Evolutionary conservation across 225 moss, liverwort and hornwort species (phyloP).

Genomic region (Bryum argenteum): DNA sequence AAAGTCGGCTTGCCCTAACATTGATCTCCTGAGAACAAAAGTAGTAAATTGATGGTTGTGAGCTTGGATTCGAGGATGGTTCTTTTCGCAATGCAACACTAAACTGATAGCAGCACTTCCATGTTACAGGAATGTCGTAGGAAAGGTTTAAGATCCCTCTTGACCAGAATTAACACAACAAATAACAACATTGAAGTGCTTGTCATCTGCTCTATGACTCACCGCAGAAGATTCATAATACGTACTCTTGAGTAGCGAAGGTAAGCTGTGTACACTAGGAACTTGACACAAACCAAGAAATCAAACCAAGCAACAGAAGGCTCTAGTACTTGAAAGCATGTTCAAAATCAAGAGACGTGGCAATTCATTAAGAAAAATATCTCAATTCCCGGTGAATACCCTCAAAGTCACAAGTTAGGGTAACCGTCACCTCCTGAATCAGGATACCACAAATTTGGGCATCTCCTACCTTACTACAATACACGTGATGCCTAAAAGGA

Average conservation of each 20-base stretch:
- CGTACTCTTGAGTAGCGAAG: background rate
- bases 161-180: background rate
- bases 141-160: slow-evolving; percentile 3
- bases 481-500: background rate
- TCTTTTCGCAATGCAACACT: slow-evolving; percentile 10
- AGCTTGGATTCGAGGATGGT: background rate
- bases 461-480: background rate
- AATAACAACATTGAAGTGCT: background rate
- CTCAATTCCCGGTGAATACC: background rate
- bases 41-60: background rate
- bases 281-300: background rate
- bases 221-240: background rate
- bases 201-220: background rate
- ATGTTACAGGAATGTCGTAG: background rate
- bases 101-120: background rate
- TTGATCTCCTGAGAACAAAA: too few species aligned
- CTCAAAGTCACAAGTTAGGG: background rate
- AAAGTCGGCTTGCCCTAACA: too few species aligned
- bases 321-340: background rate
- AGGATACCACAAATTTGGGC: background rate
- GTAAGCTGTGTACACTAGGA: background rate
- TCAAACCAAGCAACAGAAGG: background rate
- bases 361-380: background rate
- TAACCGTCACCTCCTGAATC: background rate
- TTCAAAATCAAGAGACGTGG: background rate